These are phyloP conservation scores for Cytospora mali DNA, from an alignment of 2,329 filamentous ascomycete species.

Conservation along the genomic window DNA sequence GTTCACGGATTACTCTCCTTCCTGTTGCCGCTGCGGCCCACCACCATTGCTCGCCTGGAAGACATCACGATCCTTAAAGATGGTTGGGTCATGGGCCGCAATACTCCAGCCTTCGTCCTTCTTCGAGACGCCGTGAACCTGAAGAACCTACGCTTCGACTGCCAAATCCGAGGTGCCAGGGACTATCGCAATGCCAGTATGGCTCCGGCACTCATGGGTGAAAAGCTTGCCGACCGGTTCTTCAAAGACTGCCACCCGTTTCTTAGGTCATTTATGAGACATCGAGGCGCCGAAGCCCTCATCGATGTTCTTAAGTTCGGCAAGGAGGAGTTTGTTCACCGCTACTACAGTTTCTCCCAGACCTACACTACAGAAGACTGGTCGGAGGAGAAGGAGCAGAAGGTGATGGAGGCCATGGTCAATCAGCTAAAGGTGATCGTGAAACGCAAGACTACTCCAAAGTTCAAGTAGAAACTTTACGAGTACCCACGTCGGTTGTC, in stretches of 20 bases:
- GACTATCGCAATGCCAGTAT: not conserved
- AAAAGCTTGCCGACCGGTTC: not conserved
- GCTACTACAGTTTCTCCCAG: not conserved
- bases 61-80: not conserved
- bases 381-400: not conserved
- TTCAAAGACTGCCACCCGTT: constrained; percentile 6
- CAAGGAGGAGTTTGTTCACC: not conserved
- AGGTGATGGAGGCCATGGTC: not conserved
- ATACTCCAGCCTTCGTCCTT: not conserved
- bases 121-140: not conserved
- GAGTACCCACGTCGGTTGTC: no score
- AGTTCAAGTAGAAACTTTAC: not conserved
- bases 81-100: not conserved
- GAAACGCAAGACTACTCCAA: not conserved
- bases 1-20: not conserved
- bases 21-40: not conserved
- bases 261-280: not conserved
- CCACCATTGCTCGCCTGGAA: constrained; percentile 1
- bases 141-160: constrained; percentile 3
- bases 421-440: not conserved
- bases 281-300: not conserved
- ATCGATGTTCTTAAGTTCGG: not conserved
- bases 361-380: not conserved
- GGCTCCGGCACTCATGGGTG: not conserved
- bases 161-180: not conserved